Base-by-base conservation (phyloP, 192 early-diverging fungal genomes). In the Backusella parvicylindrica region DNA sequence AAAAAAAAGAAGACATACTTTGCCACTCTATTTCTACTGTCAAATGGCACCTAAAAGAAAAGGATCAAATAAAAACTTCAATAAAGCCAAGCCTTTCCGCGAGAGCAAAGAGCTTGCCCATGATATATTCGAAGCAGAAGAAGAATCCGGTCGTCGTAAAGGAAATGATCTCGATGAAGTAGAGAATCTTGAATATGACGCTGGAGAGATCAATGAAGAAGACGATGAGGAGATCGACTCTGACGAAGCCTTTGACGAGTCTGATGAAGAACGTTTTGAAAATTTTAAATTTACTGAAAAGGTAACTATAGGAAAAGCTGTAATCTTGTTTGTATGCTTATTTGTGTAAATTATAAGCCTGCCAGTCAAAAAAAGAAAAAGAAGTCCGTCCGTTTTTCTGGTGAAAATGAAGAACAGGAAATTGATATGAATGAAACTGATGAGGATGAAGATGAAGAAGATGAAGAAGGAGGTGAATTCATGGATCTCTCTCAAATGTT, bases 201-300 rank as follows among this genome's bases (percentile, higher is more conserved):
- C 89, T 6, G 92, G 91, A 40, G 82, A 88, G 28, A 94, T 98
- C 38, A 89, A 92, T 28, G 84, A 88, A 5, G 95, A 96, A 70
- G 95, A 98, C 77, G 96, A 98, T 75, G 96, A 98, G 76, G 96
- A 97, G 70, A 96, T 97, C 63, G 91, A 93, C 38, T 94, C 95
- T 47, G 96, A 98, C 74, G 94, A 92, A 32, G 95, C 95, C 6
- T 97, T 97, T 83, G 87, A 95, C 64, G 90, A 90, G 15, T 86
- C 84, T 53, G 95, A 97, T 72, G 95, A 96, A 64, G 92, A 96
- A 65, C 81, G 89, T 65, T 98, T 94, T 76, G 93, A 91, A 32
- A 77, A 84, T 56, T 95, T 90, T 73, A 84, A 84, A 73, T 86
- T 90, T 65, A 91, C 92, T 77, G 84, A 81, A 53, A 80, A 86